A percentile compares a stretch with the other conserved stretches of the same genome.
Conservation (phyloP, 306 rosid genomes). For the Herpetospermum pedunculosum region DNA sequence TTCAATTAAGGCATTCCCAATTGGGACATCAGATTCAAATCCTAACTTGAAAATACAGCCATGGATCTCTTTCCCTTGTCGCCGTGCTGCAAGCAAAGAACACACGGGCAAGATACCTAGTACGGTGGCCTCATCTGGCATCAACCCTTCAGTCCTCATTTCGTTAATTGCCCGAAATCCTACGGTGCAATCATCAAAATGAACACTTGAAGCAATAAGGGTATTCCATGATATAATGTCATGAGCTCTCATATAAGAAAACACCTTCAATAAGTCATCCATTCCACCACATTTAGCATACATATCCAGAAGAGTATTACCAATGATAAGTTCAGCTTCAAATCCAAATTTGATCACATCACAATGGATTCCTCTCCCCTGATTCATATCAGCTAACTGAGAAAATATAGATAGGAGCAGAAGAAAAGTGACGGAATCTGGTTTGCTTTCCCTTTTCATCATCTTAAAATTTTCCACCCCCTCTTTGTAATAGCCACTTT, state of each 20-base stretch:
- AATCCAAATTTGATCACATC: slow-evolving; percentile 19
- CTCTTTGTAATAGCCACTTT: slow-evolving; percentile 10
- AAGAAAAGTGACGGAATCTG: slow-evolving; percentile 20
- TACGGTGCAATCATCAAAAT: slow-evolving; percentile 14
- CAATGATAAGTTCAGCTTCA: slow-evolving; percentile 10
- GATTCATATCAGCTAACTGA: slow-evolving; percentile 8
- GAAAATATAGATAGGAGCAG: slow-evolving; percentile 15
- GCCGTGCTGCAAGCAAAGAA: slow-evolving; percentile 17
- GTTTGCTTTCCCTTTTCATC: slow-evolving; percentile 17
- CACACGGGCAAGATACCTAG: slow-evolving; percentile 22
- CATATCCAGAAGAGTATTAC: slow-evolving; percentile 22
- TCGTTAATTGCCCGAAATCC: slow-evolving; percentile 10
- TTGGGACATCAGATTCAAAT: slow-evolving; percentile 30
- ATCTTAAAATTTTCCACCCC: slow-evolving; percentile 18
- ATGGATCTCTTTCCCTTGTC: slow-evolving; percentile 48
- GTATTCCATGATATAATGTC: slow-evolving; percentile 27
- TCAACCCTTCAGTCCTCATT: slow-evolving; percentile 22
- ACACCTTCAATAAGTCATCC: slow-evolving; percentile 8
- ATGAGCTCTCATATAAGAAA: slow-evolving; percentile 19
- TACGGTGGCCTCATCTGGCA: slow-evolving; percentile 24
- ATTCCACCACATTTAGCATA: slow-evolving; percentile 27
- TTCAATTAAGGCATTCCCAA: slow-evolving; percentile 59
- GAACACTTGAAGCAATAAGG: slow-evolving; percentile 20
- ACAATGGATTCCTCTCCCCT: slow-evolving; percentile 21
- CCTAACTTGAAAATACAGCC: slow-evolving; percentile 36